A percentile compares a stretch with the other conserved stretches of the same genome.
phyloP scores from a whole-genome alignment of 2,329 filamentous ascomycete genomes.

The Exophiala lecanii-corni region DNA sequence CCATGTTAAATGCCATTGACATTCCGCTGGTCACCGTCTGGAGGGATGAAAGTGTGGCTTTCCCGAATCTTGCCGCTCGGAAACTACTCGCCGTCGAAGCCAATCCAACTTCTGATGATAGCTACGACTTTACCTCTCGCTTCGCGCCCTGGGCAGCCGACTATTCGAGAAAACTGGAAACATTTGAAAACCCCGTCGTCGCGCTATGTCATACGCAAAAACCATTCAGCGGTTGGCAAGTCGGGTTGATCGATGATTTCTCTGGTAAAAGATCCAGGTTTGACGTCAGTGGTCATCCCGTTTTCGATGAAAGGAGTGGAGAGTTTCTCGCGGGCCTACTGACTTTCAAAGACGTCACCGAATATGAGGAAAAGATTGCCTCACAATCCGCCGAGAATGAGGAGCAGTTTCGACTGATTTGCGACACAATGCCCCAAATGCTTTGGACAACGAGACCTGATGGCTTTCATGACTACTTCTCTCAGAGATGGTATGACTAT shows the following conservation, averaged over 20 bases:
- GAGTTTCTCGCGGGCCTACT: constrained; percentile 71
- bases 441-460: constrained; percentile 70
- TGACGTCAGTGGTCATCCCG: constrained; percentile 63
- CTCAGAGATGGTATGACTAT: constrained; percentile 73
- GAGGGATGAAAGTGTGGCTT: constrained; percentile 70
- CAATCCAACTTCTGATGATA: constrained; percentile 41
- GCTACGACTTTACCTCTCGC: constrained; percentile 53
- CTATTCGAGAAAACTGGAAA: constrained; percentile 55
- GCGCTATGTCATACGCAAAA: constrained; percentile 58
- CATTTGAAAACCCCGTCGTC: constrained; percentile 63
- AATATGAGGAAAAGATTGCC: constrained; percentile 63
- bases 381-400: constrained; percentile 68
- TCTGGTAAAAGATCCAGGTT: constrained; percentile 54
- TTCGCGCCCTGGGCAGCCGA: constrained; percentile 64
- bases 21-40: constrained; percentile 75
- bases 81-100: constrained; percentile 46
- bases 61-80: constrained; percentile 65
- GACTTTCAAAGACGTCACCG: constrained; percentile 67
- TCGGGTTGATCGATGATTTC: constrained; percentile 59
- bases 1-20: constrained; percentile 67
- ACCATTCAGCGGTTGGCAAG: constrained; percentile 54
- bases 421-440: constrained; percentile 66
- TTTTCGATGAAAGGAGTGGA: constrained; percentile 61
- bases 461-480: constrained; percentile 68
- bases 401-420: constrained; percentile 69